A percentile compares a stretch with the other conserved stretches of the same genome.
These are phyloP conservation scores for Saccharomycopsis phalli DNA, from an alignment of 1,139 yeast genomes.

Conservation along the genomic window DNA sequence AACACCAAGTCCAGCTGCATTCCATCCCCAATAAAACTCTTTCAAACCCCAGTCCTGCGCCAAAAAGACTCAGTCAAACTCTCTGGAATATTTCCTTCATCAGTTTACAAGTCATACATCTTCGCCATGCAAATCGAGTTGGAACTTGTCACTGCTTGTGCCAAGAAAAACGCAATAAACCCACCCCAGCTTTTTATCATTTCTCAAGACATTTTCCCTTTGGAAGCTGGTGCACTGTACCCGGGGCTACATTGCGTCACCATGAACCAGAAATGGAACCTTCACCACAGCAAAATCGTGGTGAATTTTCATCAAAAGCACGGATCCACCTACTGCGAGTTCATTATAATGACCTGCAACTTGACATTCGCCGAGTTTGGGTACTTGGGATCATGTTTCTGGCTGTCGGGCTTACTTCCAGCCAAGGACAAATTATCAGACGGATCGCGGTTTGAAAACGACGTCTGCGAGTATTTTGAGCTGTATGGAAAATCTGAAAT, in stretches of 20 bases:
- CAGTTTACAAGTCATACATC: constrained; percentile 13
- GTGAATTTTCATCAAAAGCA: constrained; percentile 31
- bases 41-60: constrained; percentile 7
- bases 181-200: constrained; percentile 10
- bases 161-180: constrained; percentile 1
- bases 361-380: constrained; percentile 34
- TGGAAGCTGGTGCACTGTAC: constrained; percentile 1
- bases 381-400: constrained; percentile 37
- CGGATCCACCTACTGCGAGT: constrained; percentile 25
- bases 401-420: constrained; percentile 31
- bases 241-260: not conserved
- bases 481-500: constrained; percentile 27
- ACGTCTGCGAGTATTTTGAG: constrained; percentile 29
- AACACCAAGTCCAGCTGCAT: too few relatives aligned
- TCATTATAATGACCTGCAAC: constrained; percentile 37
- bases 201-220: constrained; percentile 13
- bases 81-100: constrained; percentile 7
- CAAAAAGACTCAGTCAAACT: constrained; percentile 10
- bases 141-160: constrained; percentile 10
- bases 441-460: constrained; percentile 26
- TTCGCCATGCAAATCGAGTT: constrained; percentile 20
- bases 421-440: constrained; percentile 21
- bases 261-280: constrained; percentile 1
- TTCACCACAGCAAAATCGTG: constrained; percentile 44
- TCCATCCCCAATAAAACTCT: constrained; percentile 12